Percentiles rank a stretch among this genome's conserved stretches.
Evolutionary conservation across 2,329 filamentous ascomycete species (phyloP).

Genomic region (Albifimbria verrucaria): DNA sequence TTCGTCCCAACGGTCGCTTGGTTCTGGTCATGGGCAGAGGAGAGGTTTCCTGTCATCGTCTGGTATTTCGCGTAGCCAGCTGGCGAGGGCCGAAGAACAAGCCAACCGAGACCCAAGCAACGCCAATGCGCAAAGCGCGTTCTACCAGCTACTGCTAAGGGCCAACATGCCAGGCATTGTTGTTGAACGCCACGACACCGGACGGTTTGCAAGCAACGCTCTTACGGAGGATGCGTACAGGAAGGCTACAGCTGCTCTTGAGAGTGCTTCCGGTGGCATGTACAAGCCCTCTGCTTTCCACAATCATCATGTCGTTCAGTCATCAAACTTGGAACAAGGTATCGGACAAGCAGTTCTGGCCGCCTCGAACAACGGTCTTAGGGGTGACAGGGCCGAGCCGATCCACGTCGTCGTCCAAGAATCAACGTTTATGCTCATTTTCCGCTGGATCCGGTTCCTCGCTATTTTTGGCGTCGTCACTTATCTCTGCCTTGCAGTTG

Average conservation of each 20-base stretch:
- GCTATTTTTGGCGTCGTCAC: constrained; percentile 73
- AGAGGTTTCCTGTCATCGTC: constrained; percentile 41
- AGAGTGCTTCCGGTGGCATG: constrained; percentile 23
- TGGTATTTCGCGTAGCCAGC: constrained; percentile 58
- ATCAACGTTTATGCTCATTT: constrained; percentile 71
- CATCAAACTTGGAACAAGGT: constrained; percentile 26
- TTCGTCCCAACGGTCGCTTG: too few species aligned
- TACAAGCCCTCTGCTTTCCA: constrained; percentile 16
- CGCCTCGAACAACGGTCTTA: constrained; percentile 25
- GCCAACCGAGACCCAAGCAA: constrained; percentile 91
- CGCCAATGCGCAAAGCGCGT: constrained; percentile 84
- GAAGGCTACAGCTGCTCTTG: constrained; percentile 57
- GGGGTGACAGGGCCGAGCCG: constrained; percentile 77
- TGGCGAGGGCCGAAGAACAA: constrained; percentile 83
- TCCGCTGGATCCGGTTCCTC: constrained; percentile 89
- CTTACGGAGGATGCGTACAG: constrained; percentile 76
- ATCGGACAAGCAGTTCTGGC: constrained; percentile 23
- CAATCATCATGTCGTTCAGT: constrained; percentile 21
- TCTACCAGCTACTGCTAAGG: constrained; percentile 86
- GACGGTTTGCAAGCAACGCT: constrained; percentile 77
- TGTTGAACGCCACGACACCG: constrained; percentile 83
- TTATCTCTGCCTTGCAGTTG: constrained; percentile 74
- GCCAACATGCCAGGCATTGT: constrained; percentile 94
- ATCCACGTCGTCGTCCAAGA: constrained; percentile 96
- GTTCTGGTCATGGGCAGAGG: constrained; percentile 14